Evolutionary conservation across 2,329 filamentous ascomycete genomes (phyloP), one percentile per base, ranked within the genome.

Genomic region (Rutstroemia sp.): DNA sequence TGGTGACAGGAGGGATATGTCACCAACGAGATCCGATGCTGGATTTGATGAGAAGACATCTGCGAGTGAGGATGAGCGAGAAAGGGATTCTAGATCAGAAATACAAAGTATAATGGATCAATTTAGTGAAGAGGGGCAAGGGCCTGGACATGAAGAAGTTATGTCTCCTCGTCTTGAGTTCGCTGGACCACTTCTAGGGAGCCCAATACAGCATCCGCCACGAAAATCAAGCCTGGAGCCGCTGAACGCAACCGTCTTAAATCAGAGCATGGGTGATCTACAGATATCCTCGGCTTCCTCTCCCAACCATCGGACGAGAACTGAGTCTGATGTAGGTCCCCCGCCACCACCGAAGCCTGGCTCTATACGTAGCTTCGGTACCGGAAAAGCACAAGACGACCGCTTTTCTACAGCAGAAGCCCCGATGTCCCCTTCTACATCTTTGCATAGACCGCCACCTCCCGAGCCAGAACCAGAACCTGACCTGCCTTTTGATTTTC

Each of bases 61-160:
- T 54, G 63, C 76, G 38, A 85, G 78, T 64, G 83, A 85, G 66
- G 83, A 84, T 66, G 79, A 83, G 54, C 80, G 82, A 21, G 85
- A 91, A 49, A 81, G 81, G 51, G 83, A 83, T 52, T 90, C 88
- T 1, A 82, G 83, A 58, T 86, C 87, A 5, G 94, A 99, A 74
- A 96, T 99, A 59, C 90, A 96, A 72, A 95, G 82, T 69, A 97
- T 99, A 70, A 97, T 99, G 90, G 90, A 90, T 61, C 94, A 97
- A 72, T 97, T 97, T 65, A 86, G 87, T 64, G 85, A 89, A 67
- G 83, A 83, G 51, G 83, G 83, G 27, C 83, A 84, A 52, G 88
- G 85, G 0, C 87, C 85, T 1, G 86, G 79, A 5, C 83, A 81
- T 59, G 86, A 92, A 51, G 90, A 95, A 71, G 90, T 96, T 68